Percentiles rank a stretch among this genome's conserved stretches.
Evolutionary conservation across 202 grass and related monocot species (phyloP).

Genomic region (Panicum hallii): DNA sequence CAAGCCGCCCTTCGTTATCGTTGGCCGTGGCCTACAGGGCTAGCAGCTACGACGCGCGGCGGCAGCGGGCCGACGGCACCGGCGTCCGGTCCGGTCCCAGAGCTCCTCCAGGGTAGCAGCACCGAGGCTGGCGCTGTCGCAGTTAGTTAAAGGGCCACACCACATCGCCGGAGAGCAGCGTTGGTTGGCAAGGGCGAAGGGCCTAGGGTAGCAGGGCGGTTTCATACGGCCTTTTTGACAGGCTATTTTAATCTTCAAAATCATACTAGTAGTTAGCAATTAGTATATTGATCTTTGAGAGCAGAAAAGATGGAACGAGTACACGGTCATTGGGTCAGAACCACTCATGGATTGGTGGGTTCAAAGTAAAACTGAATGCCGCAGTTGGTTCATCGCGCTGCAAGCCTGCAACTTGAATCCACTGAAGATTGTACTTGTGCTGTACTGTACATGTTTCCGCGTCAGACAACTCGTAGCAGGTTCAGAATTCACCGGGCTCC

Average conservation of each 20-base stretch:
- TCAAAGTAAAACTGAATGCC: conserved; percentile 38
- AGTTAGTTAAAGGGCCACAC: conserved; percentile 49
- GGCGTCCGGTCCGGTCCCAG: conserved; percentile 11
- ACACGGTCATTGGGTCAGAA: conserved; percentile 4
- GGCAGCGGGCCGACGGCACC: conserved; percentile 3
- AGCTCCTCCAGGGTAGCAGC: conserved; percentile 1
- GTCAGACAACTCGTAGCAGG: background rate
- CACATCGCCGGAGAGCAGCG: background rate
- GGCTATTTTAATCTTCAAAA: background rate
- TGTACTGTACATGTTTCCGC: background rate
- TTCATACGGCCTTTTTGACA: conserved; percentile 45
- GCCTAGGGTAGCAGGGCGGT: conserved; percentile 8
- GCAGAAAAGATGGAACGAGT: background rate
- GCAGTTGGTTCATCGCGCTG: conserved; percentile 8
- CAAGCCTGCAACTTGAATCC: background rate
- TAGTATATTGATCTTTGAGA: background rate
- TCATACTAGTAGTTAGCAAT: background rate
- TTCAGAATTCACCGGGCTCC: background rate
- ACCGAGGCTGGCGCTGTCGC: conserved; percentile 24
- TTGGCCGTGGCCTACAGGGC: conserved; percentile 9
- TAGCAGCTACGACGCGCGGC: conserved; percentile 8
- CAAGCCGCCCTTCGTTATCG: background rate
- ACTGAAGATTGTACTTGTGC: background rate
- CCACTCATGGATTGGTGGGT: background rate
- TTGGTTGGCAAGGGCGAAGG: conserved; percentile 19